phyloP scores from a whole-genome alignment of 495 filamentous ascomycete genomes.

The Aspergillus avenaceus region DNA sequence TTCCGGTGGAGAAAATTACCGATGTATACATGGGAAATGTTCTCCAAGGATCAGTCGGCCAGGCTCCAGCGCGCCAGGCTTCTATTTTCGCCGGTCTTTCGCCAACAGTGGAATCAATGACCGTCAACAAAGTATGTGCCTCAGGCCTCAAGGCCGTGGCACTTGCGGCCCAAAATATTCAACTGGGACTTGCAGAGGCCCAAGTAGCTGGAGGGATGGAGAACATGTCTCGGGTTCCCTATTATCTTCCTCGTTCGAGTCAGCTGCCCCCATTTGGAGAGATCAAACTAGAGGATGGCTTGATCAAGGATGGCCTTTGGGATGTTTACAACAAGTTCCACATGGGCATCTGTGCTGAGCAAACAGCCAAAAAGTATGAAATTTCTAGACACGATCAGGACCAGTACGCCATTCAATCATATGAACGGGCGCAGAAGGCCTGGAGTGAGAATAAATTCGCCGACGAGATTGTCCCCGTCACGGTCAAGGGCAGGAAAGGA shows the following conservation, averaged over 20 bases:
- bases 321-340: conserved; percentile 96
- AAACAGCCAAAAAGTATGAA: conserved; percentile 80
- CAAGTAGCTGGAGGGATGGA: conserved; percentile 95
- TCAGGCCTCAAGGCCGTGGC: conserved; percentile 90
- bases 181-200: conserved; percentile 79
- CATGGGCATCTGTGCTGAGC: conserved; percentile 98
- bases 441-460: conserved; percentile 76
- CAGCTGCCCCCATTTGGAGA: conserved; percentile 79
- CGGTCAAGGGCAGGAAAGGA: conserved; percentile 78
- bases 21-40: conserved; percentile 98
- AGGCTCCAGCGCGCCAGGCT: conserved; percentile 90
- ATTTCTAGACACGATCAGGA: conserved; percentile 85
- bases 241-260: conserved; percentile 77
- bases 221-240: conserved; percentile 92
- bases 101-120: conserved; percentile 72
- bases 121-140: conserved; percentile 96
- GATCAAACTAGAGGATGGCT: conserved; percentile 79
- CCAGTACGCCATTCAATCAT: conserved; percentile 81
- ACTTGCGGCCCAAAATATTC: conserved; percentile 89
- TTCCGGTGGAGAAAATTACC: conserved; percentile 72
- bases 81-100: conserved; percentile 82
- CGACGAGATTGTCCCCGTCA: conserved; percentile 84
- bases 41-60: conserved; percentile 77
- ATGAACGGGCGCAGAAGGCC: conserved; percentile 82
- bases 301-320: conserved; percentile 93